Conservation (phyloP, 805 yeast genomes). For the Starmerella scarabaei region DNA sequence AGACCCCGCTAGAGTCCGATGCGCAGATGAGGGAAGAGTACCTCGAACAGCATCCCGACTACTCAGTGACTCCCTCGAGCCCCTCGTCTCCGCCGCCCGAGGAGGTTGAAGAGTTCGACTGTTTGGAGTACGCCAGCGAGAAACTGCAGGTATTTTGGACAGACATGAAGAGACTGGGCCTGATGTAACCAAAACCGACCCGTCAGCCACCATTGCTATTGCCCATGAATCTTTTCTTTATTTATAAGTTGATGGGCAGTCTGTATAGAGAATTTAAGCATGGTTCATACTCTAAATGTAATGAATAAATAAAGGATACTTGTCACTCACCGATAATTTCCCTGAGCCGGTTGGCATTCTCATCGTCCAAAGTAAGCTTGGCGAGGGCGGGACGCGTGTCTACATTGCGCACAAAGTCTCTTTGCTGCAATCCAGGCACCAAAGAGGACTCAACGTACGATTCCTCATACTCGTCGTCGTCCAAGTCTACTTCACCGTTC, state of each 20-base stretch:
- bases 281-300: too few species aligned
- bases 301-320: background rate
- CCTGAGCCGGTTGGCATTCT: slow-evolving; percentile 1
- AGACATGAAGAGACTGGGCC: slow-evolving; percentile 34
- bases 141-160: slow-evolving; percentile 63
- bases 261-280: too few species aligned
- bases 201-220: too few species aligned
- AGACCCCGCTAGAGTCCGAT: slow-evolving; percentile 41
- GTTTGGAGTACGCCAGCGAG: slow-evolving; percentile 58
- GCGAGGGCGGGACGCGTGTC: slow-evolving; percentile 5
- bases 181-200: too few species aligned
- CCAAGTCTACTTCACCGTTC: slow-evolving; percentile 3
- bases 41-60: slow-evolving; percentile 31
- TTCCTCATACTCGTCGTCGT: slow-evolving; percentile 9
- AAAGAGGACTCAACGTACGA: slow-evolving; percentile 17
- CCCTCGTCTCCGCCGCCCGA: slow-evolving; percentile 3
- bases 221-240: too few species aligned
- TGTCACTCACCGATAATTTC: background rate
- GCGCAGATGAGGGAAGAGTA: slow-evolving; percentile 32
- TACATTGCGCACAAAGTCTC: slow-evolving; percentile 10
- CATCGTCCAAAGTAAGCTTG: slow-evolving; percentile 8
- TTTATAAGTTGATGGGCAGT: too few species aligned
- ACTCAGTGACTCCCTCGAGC: slow-evolving; percentile 28
- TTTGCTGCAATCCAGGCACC: slow-evolving; percentile 16
- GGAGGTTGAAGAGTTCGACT: slow-evolving; percentile 44